A percentile compares a stretch with the other conserved stretches of the same genome.
Evolutionary conservation across 768 basidiomycete species (phyloP).

Genomic region (Naganishia vaughanmartiniae): DNA sequence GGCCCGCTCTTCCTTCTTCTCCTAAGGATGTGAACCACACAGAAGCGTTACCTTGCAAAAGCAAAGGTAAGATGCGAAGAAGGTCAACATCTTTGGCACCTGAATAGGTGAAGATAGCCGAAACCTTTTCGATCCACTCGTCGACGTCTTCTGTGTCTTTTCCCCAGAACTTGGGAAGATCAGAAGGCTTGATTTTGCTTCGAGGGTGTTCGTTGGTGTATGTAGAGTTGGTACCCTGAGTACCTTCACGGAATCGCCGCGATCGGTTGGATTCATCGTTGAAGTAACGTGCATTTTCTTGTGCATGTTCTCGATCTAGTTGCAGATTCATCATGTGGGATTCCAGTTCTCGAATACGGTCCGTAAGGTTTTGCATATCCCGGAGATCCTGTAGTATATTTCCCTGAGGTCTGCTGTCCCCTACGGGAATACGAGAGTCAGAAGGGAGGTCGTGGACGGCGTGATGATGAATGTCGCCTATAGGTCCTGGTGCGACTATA

Average conservation of each 20-base stretch:
- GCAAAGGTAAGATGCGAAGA: slow-evolving; percentile 7
- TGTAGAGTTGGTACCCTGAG: background rate
- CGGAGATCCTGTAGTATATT: background rate
- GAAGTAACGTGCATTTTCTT: background rate
- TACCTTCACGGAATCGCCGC: slow-evolving; percentile 1
- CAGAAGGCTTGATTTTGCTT: slow-evolving; percentile 23
- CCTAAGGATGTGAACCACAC: slow-evolving; percentile 22
- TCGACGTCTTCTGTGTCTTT: slow-evolving; percentile 24
- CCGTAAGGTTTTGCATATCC: background rate
- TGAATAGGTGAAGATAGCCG: slow-evolving; percentile 15
- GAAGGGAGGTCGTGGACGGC: background rate
- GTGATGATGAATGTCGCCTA: background rate
- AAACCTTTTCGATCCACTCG: slow-evolving; percentile 23
- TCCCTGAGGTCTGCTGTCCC: background rate
- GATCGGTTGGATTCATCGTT: background rate
- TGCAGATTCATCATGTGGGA: background rate
- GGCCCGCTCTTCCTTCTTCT: background rate
- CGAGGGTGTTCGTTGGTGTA: slow-evolving; percentile 9
- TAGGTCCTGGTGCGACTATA: background rate
- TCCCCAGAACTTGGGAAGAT: slow-evolving; percentile 24
- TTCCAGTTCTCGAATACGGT: background rate
- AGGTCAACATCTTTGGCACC: slow-evolving; percentile 8
- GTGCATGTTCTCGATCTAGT: background rate
- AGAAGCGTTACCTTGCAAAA: slow-evolving; percentile 20
- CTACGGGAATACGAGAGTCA: background rate